These are phyloP conservation scores for Phytophthora cryptogea DNA, from an alignment of 352 stramenopile species.

Conservation along the genomic window DNA sequence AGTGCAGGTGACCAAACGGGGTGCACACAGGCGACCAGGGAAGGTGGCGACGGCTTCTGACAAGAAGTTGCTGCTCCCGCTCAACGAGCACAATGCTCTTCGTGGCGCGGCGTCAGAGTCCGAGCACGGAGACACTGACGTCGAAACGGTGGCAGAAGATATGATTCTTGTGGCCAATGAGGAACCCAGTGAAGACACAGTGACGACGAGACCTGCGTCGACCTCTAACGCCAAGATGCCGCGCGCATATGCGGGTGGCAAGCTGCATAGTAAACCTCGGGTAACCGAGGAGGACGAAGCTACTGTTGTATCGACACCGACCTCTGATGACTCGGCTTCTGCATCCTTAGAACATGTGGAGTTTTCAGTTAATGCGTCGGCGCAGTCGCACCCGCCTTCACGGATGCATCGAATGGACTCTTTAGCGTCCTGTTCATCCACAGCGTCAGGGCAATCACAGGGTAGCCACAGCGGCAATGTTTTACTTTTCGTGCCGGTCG, in stretches of 20 bases:
- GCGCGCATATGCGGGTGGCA: constrained; percentile 32
- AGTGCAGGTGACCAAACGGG: constrained; percentile 52
- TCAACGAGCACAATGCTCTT: constrained; percentile 37
- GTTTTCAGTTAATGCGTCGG: background rate
- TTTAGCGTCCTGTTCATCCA: constrained; percentile 34
- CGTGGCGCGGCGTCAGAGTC: constrained; percentile 15
- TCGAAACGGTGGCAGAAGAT: constrained; percentile 1
- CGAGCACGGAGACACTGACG: constrained; percentile 9
- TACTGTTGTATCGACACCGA: constrained; percentile 31
- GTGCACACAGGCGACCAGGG: constrained; percentile 1
- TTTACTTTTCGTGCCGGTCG: constrained; percentile 70
- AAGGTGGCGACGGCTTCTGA: constrained; percentile 24
- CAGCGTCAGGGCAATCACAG: constrained; percentile 29
- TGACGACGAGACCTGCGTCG: constrained; percentile 19
- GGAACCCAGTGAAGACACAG: constrained; percentile 5
- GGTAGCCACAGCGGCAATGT: constrained; percentile 53
- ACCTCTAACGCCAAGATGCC: constrained; percentile 38
- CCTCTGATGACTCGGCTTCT: constrained; percentile 33
- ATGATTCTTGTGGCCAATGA: constrained; percentile 5
- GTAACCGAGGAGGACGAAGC: constrained; percentile 34
- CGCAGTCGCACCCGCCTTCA: constrained; percentile 5
- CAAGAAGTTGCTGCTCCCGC: constrained; percentile 32
- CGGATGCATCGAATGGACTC: constrained; percentile 32
- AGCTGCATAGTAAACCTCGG: constrained; percentile 25
- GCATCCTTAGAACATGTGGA: constrained; percentile 24